Conservation (phyloP, 208 protist species). For the Borovskyia barvae region DNA sequence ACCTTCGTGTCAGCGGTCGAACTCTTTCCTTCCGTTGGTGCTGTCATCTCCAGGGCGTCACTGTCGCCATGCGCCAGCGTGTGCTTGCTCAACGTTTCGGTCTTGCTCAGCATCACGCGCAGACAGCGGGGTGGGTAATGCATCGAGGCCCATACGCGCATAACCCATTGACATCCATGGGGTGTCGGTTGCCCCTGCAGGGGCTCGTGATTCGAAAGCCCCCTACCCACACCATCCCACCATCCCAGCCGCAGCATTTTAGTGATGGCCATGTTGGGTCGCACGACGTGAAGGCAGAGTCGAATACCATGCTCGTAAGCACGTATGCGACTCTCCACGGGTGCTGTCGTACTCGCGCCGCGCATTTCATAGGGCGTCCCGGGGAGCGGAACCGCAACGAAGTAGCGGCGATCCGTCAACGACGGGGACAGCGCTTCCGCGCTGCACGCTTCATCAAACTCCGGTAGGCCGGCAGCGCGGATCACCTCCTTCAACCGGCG, state of each 20-base stretch:
- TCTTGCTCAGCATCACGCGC: slow-evolving; percentile 4
- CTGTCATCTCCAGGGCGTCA: background rate
- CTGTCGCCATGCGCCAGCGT: no score
- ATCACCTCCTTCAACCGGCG: slow-evolving; percentile 33
- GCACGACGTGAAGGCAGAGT: slow-evolving; percentile 33
- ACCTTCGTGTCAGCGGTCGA: no score
- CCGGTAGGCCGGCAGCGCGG: slow-evolving; percentile 40
- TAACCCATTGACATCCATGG: slow-evolving; percentile 40
- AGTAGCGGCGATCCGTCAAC: slow-evolving; percentile 26
- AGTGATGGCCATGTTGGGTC: slow-evolving; percentile 1
- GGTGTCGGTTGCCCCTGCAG: slow-evolving; percentile 15
- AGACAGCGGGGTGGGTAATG: slow-evolving; percentile 38
- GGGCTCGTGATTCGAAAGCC: background rate
- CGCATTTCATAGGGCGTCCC: slow-evolving; percentile 75
- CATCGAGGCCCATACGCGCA: slow-evolving; percentile 45
- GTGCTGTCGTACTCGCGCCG: slow-evolving; percentile 30
- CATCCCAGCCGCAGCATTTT: slow-evolving; percentile 1
- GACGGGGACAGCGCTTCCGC: background rate
- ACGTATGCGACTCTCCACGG: slow-evolving; percentile 41
- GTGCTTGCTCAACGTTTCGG: no score
- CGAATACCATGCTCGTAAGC: slow-evolving; percentile 81
- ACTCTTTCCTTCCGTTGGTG: background rate
- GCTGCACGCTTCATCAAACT: background rate
- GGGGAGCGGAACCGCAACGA: slow-evolving; percentile 40
- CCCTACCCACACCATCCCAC: slow-evolving; percentile 8